These are phyloP conservation scores for Diaporthe citriasiana DNA, from an alignment of 2,329 filamentous ascomycete genomes.

Conservation along the genomic window DNA sequence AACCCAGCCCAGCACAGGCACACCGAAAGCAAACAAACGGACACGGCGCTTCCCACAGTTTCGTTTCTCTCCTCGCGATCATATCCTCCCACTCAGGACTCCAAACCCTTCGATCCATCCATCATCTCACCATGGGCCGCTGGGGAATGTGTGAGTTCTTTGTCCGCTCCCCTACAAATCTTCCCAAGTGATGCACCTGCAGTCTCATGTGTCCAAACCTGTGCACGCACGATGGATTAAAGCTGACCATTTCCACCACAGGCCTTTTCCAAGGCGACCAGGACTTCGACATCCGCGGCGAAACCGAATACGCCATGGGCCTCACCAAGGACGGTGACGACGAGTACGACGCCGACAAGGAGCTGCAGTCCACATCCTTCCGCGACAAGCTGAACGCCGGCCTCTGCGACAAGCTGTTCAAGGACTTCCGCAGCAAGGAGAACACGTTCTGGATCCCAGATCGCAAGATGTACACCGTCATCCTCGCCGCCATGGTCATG, in stretches of 20 bases:
- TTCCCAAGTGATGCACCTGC: not conserved
- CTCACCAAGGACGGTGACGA: not conserved
- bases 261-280: slow-evolving; percentile 36
- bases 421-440: slow-evolving; percentile 25
- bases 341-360: not conserved
- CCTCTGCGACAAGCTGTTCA: slow-evolving; percentile 35
- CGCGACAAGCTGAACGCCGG: slow-evolving; percentile 35
- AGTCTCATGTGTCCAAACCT: no score
- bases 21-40: not conserved
- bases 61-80: not conserved
- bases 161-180: not conserved
- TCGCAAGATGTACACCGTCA: slow-evolving; percentile 30
- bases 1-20: not conserved
- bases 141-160: slow-evolving; percentile 12
- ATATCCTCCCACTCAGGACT: not conserved
- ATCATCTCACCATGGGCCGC: not conserved
- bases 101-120: not conserved
- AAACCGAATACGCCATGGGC: not conserved
- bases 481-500: slow-evolving; percentile 47
- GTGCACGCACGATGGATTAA: no score
- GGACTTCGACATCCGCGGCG: slow-evolving; percentile 26
- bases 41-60: no score
- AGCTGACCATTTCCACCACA: not conserved
- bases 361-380: slow-evolving; percentile 1
- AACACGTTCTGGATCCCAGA: slow-evolving; percentile 48